These are phyloP conservation scores for Penicillium canariense DNA, from an alignment of 495 filamentous ascomycete genomes.

Conservation along the genomic window DNA sequence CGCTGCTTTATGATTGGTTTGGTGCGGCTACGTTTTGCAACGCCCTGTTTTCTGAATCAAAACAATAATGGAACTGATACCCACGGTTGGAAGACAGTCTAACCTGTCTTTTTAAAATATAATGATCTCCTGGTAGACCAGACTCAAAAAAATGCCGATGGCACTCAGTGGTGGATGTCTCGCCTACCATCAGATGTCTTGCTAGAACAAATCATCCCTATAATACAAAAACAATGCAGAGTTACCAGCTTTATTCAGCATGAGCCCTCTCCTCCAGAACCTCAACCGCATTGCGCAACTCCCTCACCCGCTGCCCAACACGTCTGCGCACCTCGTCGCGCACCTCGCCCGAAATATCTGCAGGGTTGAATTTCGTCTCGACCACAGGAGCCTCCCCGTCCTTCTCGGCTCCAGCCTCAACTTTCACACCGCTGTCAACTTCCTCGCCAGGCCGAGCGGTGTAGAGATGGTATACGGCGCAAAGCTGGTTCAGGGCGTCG, in stretches of 20 bases:
- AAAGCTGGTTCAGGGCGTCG: slow-evolving; percentile 41
- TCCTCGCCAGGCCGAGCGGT: slow-evolving; percentile 19
- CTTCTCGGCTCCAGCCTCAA: not conserved
- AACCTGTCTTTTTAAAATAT: not conserved
- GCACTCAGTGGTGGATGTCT: not conserved
- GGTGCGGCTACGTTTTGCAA: too few species aligned
- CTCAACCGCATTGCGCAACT: slow-evolving; percentile 45
- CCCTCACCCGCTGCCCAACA: slow-evolving; percentile 42
- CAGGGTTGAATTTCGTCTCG: slow-evolving; percentile 36
- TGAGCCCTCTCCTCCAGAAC: slow-evolving; percentile 41
- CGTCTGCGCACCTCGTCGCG: slow-evolving; percentile 39
- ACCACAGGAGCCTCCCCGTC: slow-evolving; percentile 15
- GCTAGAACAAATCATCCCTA: not conserved
- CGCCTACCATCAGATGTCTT: not conserved
- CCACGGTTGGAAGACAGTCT: not conserved
- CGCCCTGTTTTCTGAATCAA: not conserved
- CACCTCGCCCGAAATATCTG: slow-evolving; percentile 23
- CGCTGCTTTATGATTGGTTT: not conserved
- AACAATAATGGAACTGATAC: not conserved
- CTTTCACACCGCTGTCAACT: not conserved
- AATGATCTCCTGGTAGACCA: not conserved
- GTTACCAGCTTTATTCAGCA: slow-evolving; percentile 23
- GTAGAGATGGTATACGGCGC: slow-evolving; percentile 38
- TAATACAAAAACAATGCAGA: not conserved
- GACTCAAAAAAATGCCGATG: too few species aligned